Evolutionary conservation across 1,284 basidiomycete genomes (phyloP).

Genomic region (Boletus sp.): DNA sequence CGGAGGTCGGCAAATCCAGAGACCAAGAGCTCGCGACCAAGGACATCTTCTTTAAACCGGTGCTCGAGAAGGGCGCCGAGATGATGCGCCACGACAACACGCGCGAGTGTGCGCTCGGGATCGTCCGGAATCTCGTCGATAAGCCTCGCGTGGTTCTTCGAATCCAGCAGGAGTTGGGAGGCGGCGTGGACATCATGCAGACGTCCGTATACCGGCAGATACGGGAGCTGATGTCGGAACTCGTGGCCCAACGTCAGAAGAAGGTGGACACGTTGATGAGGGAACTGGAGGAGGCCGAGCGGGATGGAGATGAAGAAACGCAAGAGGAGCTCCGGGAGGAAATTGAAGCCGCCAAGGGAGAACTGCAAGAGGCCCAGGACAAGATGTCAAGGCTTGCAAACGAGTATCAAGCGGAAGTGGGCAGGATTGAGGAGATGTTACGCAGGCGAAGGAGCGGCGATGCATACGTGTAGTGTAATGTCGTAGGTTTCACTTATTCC

Average conservation of each 20-base stretch:
- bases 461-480: background rate
- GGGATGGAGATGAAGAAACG: slow-evolving; percentile 30
- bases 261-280: slow-evolving; percentile 31
- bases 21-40: slow-evolving; percentile 34
- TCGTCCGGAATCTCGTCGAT: slow-evolving; percentile 34
- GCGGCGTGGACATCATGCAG: slow-evolving; percentile 33
- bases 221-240: slow-evolving; percentile 24
- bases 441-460: slow-evolving; percentile 11
- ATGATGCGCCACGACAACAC: slow-evolving; percentile 38
- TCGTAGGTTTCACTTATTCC: background rate
- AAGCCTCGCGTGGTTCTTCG: slow-evolving; percentile 31
- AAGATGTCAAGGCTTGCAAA: slow-evolving; percentile 24
- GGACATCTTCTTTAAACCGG: slow-evolving; percentile 39
- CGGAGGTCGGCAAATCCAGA: slow-evolving; percentile 30
- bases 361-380: slow-evolving; percentile 21
- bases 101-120: slow-evolving; percentile 29
- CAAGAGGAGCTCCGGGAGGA: slow-evolving; percentile 29
- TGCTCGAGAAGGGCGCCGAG: slow-evolving; percentile 38
- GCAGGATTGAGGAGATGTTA: slow-evolving; percentile 26
- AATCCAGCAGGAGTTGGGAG: slow-evolving; percentile 40
- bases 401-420: slow-evolving; percentile 30
- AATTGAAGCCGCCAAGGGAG: slow-evolving; percentile 20
- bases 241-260: slow-evolving; percentile 34
- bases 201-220: slow-evolving; percentile 33
- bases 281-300: slow-evolving; percentile 29